Conservation (phyloP, 139 green algal species). For the Haematococcus lacustris region DNA sequence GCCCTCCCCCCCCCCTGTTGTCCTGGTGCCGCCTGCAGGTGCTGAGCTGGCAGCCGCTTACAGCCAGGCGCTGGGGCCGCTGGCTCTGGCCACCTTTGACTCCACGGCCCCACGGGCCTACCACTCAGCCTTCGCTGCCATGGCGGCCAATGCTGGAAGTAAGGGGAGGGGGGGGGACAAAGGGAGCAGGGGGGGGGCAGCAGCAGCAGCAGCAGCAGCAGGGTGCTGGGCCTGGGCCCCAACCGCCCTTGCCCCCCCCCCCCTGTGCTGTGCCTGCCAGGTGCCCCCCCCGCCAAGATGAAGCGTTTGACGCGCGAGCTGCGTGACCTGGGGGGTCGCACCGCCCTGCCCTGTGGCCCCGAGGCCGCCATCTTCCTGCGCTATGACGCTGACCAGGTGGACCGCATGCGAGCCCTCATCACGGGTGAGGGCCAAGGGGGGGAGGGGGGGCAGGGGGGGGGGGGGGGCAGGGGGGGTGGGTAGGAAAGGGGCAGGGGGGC, state of each 20-base stretch:
- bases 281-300: conserved; percentile 41
- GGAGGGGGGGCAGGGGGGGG: too few species aligned
- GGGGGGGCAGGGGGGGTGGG: too few species aligned
- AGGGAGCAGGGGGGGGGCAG: too few species aligned
- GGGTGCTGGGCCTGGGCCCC: too few species aligned
- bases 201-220: too few species aligned
- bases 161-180: background rate
- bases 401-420: conserved; percentile 60
- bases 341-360: conserved; percentile 45
- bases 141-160: conserved; percentile 32
- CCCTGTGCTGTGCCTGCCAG: too few species aligned
- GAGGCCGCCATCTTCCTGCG: conserved; percentile 58
- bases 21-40: too few species aligned
- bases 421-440: conserved; percentile 15
- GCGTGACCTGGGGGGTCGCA: conserved; percentile 35
- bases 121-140: conserved; percentile 43
- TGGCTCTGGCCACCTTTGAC: conserved; percentile 54
- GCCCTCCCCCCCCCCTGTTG: too few species aligned
- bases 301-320: conserved; percentile 57
- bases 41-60: background rate
- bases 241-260: too few species aligned
- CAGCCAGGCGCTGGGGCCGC: conserved; percentile 20
- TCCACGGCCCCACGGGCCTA: conserved; percentile 38
- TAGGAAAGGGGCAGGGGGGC: too few species aligned
- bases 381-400: conserved; percentile 47